phyloP scores from a whole-genome alignment of 2,329 filamentous ascomycete genomes.

The Fusarium nurragi region DNA sequence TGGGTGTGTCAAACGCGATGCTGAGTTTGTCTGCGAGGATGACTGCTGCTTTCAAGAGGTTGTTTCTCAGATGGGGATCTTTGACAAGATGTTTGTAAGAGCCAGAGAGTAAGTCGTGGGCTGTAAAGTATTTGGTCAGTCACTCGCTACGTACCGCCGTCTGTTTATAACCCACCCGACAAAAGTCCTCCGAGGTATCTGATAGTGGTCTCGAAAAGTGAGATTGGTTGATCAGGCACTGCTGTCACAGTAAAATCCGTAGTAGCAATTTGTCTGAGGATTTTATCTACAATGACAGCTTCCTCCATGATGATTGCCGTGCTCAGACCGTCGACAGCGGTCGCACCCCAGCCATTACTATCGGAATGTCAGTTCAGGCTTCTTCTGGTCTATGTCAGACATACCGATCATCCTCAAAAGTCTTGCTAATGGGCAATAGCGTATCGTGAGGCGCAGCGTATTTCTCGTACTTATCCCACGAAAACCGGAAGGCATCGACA shows the following conservation, averaged over 20 bases:
- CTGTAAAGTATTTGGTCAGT: constrained; percentile 2
- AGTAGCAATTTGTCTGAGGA: constrained; percentile 19
- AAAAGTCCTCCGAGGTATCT: constrained; percentile 34
- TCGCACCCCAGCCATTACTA: constrained; percentile 39
- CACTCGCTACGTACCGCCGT: too few relatives aligned
- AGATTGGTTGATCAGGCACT: constrained; percentile 11
- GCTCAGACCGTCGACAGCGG: constrained; percentile 33
- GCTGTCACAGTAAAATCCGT: constrained; percentile 28
- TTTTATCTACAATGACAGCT: constrained; percentile 25
- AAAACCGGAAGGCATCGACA: constrained; percentile 26
- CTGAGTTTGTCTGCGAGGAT: constrained; percentile 27
- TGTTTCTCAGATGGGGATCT: background rate
- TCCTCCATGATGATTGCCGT: constrained; percentile 37
- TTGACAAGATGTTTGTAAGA: constrained; percentile 22
- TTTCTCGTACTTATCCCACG: constrained; percentile 34
- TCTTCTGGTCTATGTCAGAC: fast-evolving
- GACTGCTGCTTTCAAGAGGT: background rate
- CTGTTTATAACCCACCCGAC: constrained; percentile 1
- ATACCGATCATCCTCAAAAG: constrained; percentile 32
- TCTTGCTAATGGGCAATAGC: constrained; percentile 9
- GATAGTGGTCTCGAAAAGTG: constrained; percentile 32
- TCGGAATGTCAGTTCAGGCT: fast-evolving
- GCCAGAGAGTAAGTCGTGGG: constrained; percentile 26
- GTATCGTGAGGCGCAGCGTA: constrained; percentile 35
- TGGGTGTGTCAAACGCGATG: constrained; percentile 35